phyloP scores from a whole-genome alignment of 176 grass and related monocot species.

The Musa acuminata region DNA sequence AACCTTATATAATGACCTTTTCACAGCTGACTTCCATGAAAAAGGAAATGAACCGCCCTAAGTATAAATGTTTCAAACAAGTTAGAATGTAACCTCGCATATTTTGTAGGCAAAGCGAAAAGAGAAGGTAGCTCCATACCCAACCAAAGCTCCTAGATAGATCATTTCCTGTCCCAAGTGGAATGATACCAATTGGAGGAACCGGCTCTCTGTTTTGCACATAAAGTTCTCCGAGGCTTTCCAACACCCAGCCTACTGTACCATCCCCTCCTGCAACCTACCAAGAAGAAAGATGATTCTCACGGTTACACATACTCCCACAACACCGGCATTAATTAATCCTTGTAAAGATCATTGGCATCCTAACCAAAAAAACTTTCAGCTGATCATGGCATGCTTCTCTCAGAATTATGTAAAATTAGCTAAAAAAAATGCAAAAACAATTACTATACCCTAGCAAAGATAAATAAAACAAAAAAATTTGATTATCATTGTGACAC shows the following conservation, averaged over 20 bases:
- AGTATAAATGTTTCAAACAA: neutral
- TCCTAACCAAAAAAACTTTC: neutral
- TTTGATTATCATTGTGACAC: neutral
- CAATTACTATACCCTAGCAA: neutral
- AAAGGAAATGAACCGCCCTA: conserved; percentile 22
- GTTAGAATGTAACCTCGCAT: neutral
- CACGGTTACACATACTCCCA: too few species aligned
- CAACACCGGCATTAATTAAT: neutral
- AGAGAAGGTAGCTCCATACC: neutral
- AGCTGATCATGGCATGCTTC: too few species aligned
- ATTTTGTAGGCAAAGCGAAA: neutral
- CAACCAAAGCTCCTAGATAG: conserved; percentile 18
- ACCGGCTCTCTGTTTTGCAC: conserved; percentile 5
- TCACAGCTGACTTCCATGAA: conserved; percentile 9
- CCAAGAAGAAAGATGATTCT: neutral
- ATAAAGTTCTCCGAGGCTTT: conserved; percentile 2
- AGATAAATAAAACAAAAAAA: neutral
- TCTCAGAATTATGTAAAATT: too few species aligned
- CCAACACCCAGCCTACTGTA: conserved; percentile 16
- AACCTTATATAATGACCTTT: conserved; percentile 11
- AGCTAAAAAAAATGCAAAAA: neutral
- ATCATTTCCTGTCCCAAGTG: conserved; percentile 20
- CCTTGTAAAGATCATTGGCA: neutral
- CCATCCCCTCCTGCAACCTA: conserved; percentile 23
- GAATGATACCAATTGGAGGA: conserved; percentile 18